Percentiles rank a stretch among this genome's conserved stretches.
Evolutionary conservation across 73 alveolate species (phyloP).

Genomic region (Tetrahymena malaccensis): DNA sequence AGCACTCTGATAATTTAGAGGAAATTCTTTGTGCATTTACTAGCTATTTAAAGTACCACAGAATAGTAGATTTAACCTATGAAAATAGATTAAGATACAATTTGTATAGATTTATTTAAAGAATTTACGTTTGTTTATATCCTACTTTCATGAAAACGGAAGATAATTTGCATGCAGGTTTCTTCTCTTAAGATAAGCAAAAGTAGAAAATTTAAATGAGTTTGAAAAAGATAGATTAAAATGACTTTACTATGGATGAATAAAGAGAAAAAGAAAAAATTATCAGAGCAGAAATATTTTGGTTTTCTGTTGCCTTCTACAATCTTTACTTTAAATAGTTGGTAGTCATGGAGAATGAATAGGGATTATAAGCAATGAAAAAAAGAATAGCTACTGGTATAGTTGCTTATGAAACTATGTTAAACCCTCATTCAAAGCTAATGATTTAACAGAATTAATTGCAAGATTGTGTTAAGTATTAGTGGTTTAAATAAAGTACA

Average conservation of each 20-base stretch:
- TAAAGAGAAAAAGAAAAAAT: background rate
- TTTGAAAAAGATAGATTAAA: background rate
- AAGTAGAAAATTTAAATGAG: background rate
- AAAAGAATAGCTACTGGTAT: background rate
- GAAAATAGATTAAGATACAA: background rate
- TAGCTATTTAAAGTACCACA: background rate
- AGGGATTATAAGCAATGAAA: background rate
- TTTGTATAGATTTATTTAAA: background rate
- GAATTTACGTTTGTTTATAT: background rate
- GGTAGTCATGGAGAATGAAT: background rate
- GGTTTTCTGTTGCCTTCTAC: background rate
- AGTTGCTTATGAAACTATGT: background rate
- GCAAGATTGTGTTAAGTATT: background rate
- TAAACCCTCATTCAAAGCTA: background rate
- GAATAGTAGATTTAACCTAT: background rate
- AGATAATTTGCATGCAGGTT: background rate
- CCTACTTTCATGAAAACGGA: background rate
- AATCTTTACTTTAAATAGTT: background rate
- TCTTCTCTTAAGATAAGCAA: background rate
- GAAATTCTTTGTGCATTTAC: background rate
- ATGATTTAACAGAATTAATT: background rate
- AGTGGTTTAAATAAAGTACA: background rate
- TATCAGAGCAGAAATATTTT: background rate
- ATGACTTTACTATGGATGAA: background rate
- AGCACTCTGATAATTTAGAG: background rate